Conservation (phyloP, 2,329 filamentous ascomycete genomes). For the Metarhizium robertsii region DNA sequence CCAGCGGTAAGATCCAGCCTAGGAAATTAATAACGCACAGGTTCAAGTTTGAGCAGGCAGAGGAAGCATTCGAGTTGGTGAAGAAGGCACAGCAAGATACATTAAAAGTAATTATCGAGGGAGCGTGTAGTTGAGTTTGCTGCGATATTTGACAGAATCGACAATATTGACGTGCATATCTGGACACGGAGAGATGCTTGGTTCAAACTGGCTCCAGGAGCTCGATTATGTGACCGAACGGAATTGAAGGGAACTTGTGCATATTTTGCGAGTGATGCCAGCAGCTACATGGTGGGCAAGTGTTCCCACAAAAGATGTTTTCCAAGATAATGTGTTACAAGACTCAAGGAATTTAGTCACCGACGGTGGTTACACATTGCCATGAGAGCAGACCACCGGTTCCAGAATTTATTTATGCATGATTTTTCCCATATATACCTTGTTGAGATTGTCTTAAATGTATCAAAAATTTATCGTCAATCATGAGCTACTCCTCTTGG, state of each 20-base stretch:
- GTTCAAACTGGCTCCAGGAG: slow-evolving; percentile 11
- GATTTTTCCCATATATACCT: no score
- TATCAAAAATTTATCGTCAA: not conserved
- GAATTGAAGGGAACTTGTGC: slow-evolving; percentile 28
- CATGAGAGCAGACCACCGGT: slow-evolving; percentile 4
- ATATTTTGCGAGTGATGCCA: slow-evolving; percentile 28
- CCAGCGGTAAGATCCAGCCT: slow-evolving; percentile 33
- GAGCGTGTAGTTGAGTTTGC: slow-evolving; percentile 8
- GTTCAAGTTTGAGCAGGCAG: slow-evolving; percentile 21
- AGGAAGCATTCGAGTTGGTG: slow-evolving; percentile 31
- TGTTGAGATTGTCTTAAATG: no score
- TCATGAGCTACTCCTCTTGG: not conserved
- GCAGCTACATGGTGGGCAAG: slow-evolving; percentile 30
- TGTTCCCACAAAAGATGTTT: slow-evolving; percentile 4
- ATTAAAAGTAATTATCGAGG: slow-evolving; percentile 15
- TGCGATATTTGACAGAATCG: not conserved
- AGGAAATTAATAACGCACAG: slow-evolving; percentile 26
- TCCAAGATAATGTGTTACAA: no score
- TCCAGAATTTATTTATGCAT: no score
- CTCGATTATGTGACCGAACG: slow-evolving; percentile 18
- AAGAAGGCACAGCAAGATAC: slow-evolving; percentile 12
- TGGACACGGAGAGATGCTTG: slow-evolving; percentile 13
- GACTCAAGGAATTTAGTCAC: slow-evolving; percentile 8
- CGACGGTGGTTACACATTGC: slow-evolving; percentile 17
- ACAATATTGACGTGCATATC: slow-evolving; percentile 10